Conservation (phyloP, 1,284 basidiomycete genomes). For the Fereydounia khargensis region DNA sequence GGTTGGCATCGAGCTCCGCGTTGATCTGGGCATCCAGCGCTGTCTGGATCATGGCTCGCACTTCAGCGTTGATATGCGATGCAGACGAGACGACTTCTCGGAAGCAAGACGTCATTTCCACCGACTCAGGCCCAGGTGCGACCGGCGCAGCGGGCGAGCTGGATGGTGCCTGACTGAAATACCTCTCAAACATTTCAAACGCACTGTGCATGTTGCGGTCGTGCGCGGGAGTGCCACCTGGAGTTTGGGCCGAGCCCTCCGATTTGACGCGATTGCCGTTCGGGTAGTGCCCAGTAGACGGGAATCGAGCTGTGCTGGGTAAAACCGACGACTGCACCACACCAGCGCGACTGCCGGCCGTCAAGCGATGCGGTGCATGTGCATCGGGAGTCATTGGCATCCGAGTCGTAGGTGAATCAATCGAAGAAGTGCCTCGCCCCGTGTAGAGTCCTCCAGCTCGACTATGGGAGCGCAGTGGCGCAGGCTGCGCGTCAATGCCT, state of each 20-base stretch:
- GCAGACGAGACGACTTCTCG: constrained; percentile 23
- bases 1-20: constrained; percentile 16
- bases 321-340: neutral
- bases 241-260: neutral
- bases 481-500: no score
- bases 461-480: no score
- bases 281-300: neutral
- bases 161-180: constrained; percentile 6
- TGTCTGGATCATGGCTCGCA: constrained; percentile 11
- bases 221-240: constrained; percentile 6
- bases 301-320: constrained; percentile 1
- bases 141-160: neutral
- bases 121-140: constrained; percentile 5
- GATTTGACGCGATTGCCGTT: neutral
- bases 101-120: constrained; percentile 30
- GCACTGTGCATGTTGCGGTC: constrained; percentile 30
- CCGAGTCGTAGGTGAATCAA: no score
- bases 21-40: constrained; percentile 31
- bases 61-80: constrained; percentile 34
- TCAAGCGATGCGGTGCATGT: neutral
- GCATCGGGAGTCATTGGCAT: neutral
- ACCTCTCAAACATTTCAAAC: constrained; percentile 26
- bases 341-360: neutral
- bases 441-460: no score
- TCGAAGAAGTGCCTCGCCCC: no score